Base-by-base conservation (phyloP, 805 yeast genomes). In the Candida fluviatilis region DNA sequence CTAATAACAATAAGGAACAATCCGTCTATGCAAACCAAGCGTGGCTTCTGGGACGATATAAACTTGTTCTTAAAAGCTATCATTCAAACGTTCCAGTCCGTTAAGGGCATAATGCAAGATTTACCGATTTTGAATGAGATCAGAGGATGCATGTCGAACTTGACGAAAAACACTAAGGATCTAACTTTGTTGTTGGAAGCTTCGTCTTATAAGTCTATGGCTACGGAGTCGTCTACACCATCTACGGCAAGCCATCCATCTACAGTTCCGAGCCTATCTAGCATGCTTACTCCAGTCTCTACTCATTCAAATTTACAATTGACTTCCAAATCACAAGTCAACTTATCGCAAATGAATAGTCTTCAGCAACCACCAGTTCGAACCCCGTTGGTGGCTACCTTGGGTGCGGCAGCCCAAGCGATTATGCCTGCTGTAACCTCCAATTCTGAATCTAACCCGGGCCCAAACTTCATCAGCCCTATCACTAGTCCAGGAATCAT, bases 161-260 rank as follows among this genome's bases (percentile, higher is more conserved):
- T 91, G 41, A 90, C 97, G 0, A 80, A 87, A 47, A 84, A 90
- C 3, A 87, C 96, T 3, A 91, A 91, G 52, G 98, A 91, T 53
- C 84, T 91, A 12, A 89, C 97, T 0, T 80, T 87, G n/a, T 70
- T 86, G 49, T 63, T 90, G 31, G 96, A 90, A 55, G 62, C 62
- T 3, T 60, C 66, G 1, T 54, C 66, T 1, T 62, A 62, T 38
- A 61, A 59, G 38, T 41, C 57, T 8, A 54, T 62, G 48, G 47
- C 64, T 1, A 48, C 49, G 16, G 66, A 59, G 7, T 16, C 49
- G 4, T 24, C 40, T 3, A 31, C 40, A 12, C 21, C 40, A 4
- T 34, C 45, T 12, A 31, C 45, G 10, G 28, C 45, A 12, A 43
- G 39, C 25, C 61, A 61, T 2, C 61, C 62, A 48, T 12, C 49